phyloP scores from a whole-genome alignment of 352 stramenopile genomes.

The Phytophthora citrophthora region DNA sequence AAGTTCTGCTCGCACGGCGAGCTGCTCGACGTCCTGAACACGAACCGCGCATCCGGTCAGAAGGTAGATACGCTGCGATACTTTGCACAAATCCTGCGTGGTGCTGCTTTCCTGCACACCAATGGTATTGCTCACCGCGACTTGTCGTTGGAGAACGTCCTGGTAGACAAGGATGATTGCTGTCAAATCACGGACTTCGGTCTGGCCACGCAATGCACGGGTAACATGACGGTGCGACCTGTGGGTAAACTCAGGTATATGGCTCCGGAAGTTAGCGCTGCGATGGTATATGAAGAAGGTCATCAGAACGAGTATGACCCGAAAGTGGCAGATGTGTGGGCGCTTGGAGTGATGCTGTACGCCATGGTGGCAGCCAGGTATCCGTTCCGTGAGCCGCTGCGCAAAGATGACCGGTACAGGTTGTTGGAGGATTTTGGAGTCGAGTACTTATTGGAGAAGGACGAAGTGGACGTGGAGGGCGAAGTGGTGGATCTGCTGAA shows the following conservation, averaged over 20 bases:
- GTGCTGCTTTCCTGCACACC: constrained; percentile 74
- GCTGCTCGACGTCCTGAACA: constrained; percentile 78
- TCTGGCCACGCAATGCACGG: constrained; percentile 48
- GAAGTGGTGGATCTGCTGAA: constrained; percentile 57
- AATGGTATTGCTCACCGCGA: constrained; percentile 84
- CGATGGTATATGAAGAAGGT: constrained; percentile 26
- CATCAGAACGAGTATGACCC: constrained; percentile 56
- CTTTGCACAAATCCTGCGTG: constrained; percentile 70
- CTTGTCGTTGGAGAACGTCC: constrained; percentile 84
- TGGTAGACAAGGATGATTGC: constrained; percentile 68
- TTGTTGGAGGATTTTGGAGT: constrained; percentile 65
- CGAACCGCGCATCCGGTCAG: constrained; percentile 38
- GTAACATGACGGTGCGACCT: constrained; percentile 36
- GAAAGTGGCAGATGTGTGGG: constrained; percentile 75
- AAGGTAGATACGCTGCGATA: constrained; percentile 49
- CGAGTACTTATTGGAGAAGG: constrained; percentile 72
- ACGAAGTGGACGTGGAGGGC: constrained; percentile 62
- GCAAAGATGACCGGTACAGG: constrained; percentile 60
- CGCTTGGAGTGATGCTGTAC: constrained; percentile 83
- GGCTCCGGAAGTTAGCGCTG: constrained; percentile 67
- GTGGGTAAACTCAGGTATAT: constrained; percentile 87
- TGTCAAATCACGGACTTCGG: constrained; percentile 88
- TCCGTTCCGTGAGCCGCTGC: constrained; percentile 64
- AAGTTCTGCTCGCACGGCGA: constrained; percentile 73
- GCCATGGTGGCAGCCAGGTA: constrained; percentile 72